Evolutionary conservation across 177 flowering plant species (phyloP), one percentile per base, ranked within the genome.

Genomic region (Tripterygium wilfordii): DNA sequence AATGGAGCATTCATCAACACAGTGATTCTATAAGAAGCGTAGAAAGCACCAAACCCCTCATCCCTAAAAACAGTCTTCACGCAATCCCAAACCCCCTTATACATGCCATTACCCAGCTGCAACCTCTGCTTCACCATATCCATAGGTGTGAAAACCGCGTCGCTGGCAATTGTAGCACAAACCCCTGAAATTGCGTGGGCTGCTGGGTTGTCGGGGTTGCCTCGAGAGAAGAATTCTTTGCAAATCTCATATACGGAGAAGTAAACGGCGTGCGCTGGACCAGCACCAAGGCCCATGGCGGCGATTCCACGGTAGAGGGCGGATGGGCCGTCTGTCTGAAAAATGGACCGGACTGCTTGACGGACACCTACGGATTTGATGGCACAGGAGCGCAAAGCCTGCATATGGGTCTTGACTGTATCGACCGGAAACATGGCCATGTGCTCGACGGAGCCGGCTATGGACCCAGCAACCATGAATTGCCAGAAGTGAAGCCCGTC

Each of bases 1-100:
- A 79, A 88, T 0, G 96, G 96, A 0, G 96, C 96, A 63, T 85
- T 88, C 96, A 88, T 88, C 63, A 88, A 33, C n/a, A 88, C 83
- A 1, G 95, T 88, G 12, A 95, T 85, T 55, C 82, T 69, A 56
- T 88, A 88, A 13, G 89, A 81, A 0, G 92, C 95, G 33, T 88
- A 88, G 48, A 88, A 85, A 0, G 89, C 87, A 32, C 74, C 48
- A 35, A 79, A 12, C 0, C 96, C 96, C 31, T 88, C 96, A 23
- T 88, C 91, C 39, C 68, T 69, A 54, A 79, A 38, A 1, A 88
- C 81, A 54, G 58, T 73, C 62, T 41, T 68, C 10, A 75, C 64
- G 48, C 96, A 85, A 51, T 85, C 89, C 71, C 46, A 31, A 12
- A 88, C 77, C n/a, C 95, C 91, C 21, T 44, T 69, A 26, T 88